Evolutionary conservation across 2,329 filamentous ascomycete species (phyloP), one percentile per base, ranked within the genome.

Genomic region (Macroventuria anomochaeta): DNA sequence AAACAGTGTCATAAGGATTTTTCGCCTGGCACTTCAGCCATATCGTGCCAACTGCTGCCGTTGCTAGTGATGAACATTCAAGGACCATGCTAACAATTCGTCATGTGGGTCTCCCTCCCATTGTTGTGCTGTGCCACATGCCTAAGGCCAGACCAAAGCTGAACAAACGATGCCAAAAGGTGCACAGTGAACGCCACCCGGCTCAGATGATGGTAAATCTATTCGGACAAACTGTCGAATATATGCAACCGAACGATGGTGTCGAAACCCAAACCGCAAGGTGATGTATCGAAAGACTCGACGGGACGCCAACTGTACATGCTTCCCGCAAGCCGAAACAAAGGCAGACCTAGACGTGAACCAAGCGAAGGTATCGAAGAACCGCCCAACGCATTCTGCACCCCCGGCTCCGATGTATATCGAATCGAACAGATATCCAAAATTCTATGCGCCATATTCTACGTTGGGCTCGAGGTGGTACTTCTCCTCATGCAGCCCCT

Each of bases 401-500:
- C 32, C 42, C 38, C 29, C 34, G 40, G 44, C 51, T 54, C 44
- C 40, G 10, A 20, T 54, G 20, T 31, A 21, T 37, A 23, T 41
- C 26, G 36, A 44, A 32, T 33, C 40, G 31, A 33, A 42, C 20
- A 7, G 15, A 26, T 21, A 33, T 15, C 12, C 46, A 40, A 23
- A 13, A 11, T 17, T 38, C 39, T 51, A 71, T 20, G 76, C 76
- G 17, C 72, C 76, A 31, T 71, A 68, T 64, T 79, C 79, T 51
- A 71, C 69, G 49, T 76, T 79, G 53, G 71, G 69, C 50, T 79
- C 76, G 46, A 87, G 66, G 28, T 75, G 64, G 56, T 77, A 86
- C 12, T 82, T 67, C 28, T 79, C 81, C 37, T 77, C 73, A 50
- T 84, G 82, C 57, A 89, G 64, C 1, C 81, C 81, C 52, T 82